Evolutionary conservation across 768 basidiomycete genomes (phyloP), one percentile per base, ranked within the genome.

Genomic region (Macrolepiota dolichaula): DNA sequence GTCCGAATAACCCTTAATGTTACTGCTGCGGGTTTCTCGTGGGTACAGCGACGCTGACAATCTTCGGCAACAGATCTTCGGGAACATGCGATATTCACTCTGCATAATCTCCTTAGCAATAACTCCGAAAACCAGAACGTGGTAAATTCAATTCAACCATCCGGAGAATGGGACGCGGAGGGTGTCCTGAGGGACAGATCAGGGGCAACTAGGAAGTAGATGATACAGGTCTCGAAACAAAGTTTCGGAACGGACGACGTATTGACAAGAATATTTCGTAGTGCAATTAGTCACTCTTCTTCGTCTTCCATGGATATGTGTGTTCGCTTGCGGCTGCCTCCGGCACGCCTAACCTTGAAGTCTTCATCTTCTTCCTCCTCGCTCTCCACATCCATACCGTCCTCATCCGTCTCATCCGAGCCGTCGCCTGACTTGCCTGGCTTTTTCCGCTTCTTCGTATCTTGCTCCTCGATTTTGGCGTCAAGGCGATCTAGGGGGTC

Each of bases 41-140:
- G 58, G 27, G 38, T 50, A n/a, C 27, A 24, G 52, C 27, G n/a
- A 40, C 55, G 25, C 36, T 60, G 37, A 62, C 57, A 10, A 52
- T 66, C 27, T 42, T 15, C 64, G 60, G 55, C 44, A 57, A 36
- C 68, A 94, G 96, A 93, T 74, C 76, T 98, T 51, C 88, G 94
- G 19, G 96, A 98, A 74, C 92, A 97, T 69, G 94, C 95, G 1
- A 84, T 98, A 44, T 87, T 97, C 64, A 82, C 93, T 19, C 77
- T 97, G 19, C 85, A 85, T 47, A 92, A 91, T 72, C 72, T 96
- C 11, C 79, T 98, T 59, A 79, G 88, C 64, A 78, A 80, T 38
- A 97, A 97, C 71, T 63, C 73, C 29, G 89, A 88, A 62, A 97
- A 93, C 66, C 94, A 98, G 73, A 81, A 79, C 2, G 78, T 92